These are phyloP conservation scores for Hortiboletus campestris DNA, from an alignment of 768 basidiomycete genomes.

Conservation along the genomic window DNA sequence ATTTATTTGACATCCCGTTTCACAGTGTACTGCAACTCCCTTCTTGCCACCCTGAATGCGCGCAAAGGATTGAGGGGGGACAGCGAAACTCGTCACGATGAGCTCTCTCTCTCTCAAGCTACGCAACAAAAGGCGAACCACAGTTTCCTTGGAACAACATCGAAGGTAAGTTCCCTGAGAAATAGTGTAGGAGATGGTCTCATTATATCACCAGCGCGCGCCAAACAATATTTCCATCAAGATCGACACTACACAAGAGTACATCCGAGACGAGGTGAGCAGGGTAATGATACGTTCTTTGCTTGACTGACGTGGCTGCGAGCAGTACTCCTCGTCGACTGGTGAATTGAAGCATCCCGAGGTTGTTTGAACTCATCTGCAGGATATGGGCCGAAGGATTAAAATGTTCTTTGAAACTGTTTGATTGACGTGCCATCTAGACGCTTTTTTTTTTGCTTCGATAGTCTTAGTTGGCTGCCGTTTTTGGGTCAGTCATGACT, in stretches of 20 bases:
- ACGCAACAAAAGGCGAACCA: constrained; percentile 6
- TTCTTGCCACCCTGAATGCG: constrained; percentile 60
- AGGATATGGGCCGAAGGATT: background rate
- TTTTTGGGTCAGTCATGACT: no score
- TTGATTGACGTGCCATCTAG: background rate
- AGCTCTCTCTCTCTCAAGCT: constrained; percentile 7
- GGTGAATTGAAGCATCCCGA: constrained; percentile 10
- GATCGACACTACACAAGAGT: constrained; percentile 60
- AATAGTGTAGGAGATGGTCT: background rate
- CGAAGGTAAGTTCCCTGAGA: constrained; percentile 4
- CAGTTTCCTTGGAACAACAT: background rate
- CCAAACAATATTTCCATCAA: constrained; percentile 61
- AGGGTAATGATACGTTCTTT: no score
- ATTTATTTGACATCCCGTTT: background rate
- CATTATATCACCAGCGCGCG: constrained; percentile 9
- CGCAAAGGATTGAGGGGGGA: constrained; percentile 45
- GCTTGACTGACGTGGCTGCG: background rate
- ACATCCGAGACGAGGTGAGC: constrained; percentile 41
- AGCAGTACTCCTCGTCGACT: background rate
- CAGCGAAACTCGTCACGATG: constrained; percentile 2
- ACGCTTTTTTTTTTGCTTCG: no score
- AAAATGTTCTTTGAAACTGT: background rate
- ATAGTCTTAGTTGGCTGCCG: no score
- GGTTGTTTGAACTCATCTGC: constrained; percentile 6
- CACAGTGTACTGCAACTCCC: constrained; percentile 58